A percentile compares a stretch with the other conserved stretches of the same genome.
phyloP scores from a whole-genome alignment of 2,329 filamentous ascomycete species.

The Pestalotiopsis sp. region DNA sequence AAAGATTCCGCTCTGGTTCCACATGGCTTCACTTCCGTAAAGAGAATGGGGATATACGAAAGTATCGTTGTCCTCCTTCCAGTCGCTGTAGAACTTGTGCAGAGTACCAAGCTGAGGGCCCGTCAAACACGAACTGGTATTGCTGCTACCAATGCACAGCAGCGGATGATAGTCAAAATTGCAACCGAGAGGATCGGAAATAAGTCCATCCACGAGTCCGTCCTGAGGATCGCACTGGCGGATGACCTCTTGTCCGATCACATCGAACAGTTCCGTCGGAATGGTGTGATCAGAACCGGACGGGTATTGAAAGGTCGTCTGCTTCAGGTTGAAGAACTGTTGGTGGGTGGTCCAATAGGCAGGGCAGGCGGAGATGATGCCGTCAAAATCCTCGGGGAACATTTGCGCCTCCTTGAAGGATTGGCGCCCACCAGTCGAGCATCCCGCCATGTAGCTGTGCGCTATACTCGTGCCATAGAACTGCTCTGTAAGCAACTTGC shows the following conservation, averaged over 20 bases:
- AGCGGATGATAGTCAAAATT: conserved; percentile 30
- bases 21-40: background rate
- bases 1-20: background rate
- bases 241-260: conserved; percentile 39
- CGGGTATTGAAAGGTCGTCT: conserved; percentile 40
- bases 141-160: conserved; percentile 18
- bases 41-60: background rate
- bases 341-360: conserved; percentile 31
- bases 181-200: conserved; percentile 40
- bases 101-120: conserved; percentile 16
- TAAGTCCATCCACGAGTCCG: conserved; percentile 42
- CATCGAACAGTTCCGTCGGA: conserved; percentile 41
- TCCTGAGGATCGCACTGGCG: conserved; percentile 44
- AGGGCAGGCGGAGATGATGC: conserved; percentile 47
- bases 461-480: conserved; percentile 42
- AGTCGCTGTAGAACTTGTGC: conserved; percentile 21
- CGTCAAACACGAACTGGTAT: conserved; percentile 23
- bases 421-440: conserved; percentile 57
- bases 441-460: conserved; percentile 53
- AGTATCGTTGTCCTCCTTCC: background rate
- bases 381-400: conserved; percentile 57
- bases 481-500: conserved; percentile 44
- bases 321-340: conserved; percentile 36
- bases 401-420: conserved; percentile 50
- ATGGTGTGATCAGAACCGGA: conserved; percentile 46